phyloP scores from a whole-genome alignment of 192 early-diverging fungal genomes.

The Coemansia sp. region DNA sequence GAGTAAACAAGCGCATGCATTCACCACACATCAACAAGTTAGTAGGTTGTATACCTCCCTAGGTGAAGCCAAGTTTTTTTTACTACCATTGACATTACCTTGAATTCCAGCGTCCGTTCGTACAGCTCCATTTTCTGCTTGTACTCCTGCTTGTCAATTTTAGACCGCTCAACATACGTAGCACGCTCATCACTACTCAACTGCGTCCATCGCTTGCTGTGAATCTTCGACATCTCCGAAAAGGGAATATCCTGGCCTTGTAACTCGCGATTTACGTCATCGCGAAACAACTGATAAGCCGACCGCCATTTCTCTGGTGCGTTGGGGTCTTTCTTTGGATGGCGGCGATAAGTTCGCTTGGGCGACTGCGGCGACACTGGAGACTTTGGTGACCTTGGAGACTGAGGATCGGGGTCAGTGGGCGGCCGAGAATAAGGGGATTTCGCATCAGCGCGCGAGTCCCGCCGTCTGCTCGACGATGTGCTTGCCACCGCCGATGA shows the following conservation, averaged over 20 bases:
- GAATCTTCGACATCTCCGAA: constrained; percentile 56
- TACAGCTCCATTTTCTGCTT: constrained; percentile 40
- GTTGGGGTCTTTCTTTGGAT: constrained; percentile 54
- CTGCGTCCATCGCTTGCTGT: constrained; percentile 53
- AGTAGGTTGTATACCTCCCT: neutral
- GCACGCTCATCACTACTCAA: constrained; percentile 26
- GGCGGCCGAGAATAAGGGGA: constrained; percentile 33
- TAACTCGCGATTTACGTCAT: constrained; percentile 53
- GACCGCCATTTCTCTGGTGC: constrained; percentile 57
- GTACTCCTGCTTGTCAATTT: constrained; percentile 48
- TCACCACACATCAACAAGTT: neutral
- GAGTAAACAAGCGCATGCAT: neutral
- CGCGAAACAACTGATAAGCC: constrained; percentile 57
- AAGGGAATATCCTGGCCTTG: constrained; percentile 47
- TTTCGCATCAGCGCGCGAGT: constrained; percentile 31
- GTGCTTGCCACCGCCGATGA: constrained; percentile 27
- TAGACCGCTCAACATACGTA: constrained; percentile 37
- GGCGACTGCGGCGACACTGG: constrained; percentile 30
- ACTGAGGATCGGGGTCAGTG: constrained; percentile 12
- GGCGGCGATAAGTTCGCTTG: constrained; percentile 45
- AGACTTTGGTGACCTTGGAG: constrained; percentile 6
- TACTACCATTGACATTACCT: constrained; percentile 18
- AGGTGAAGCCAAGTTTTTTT: neutral
- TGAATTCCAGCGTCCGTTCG: constrained; percentile 37
- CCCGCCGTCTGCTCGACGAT: constrained; percentile 23